These are phyloP conservation scores for Coix lacrymajobi DNA, from an alignment of 176 grass and related monocot species.

Conservation along the genomic window DNA sequence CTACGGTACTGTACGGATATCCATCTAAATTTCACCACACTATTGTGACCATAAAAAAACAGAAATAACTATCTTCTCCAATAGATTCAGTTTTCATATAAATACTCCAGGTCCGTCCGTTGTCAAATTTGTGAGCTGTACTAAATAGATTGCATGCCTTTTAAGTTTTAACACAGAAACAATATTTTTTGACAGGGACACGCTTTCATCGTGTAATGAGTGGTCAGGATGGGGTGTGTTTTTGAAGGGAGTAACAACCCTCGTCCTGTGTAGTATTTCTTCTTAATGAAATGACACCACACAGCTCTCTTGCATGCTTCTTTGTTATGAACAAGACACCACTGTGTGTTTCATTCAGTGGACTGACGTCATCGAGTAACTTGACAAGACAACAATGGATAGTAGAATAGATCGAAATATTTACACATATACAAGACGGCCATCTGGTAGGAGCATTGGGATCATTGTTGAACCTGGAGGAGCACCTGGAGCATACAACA, in stretches of 20 bases:
- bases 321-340: neutral
- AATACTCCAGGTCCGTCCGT: neutral
- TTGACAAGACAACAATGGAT: neutral
- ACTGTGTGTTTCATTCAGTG: neutral
- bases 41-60: neutral
- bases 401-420: neutral
- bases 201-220: neutral
- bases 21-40: neutral
- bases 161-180: neutral
- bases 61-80: neutral
- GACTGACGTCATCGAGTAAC: neutral
- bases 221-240: too few relatives aligned
- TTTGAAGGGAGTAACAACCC: too few relatives aligned
- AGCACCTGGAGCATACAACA: constrained; percentile 40
- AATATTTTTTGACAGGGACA: neutral
- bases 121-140: neutral
- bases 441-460: constrained; percentile 45
- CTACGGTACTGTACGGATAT: neutral
- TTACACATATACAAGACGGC: constrained; percentile 54
- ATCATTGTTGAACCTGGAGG: constrained; percentile 40
- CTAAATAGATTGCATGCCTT: neutral
- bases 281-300: too few relatives aligned
- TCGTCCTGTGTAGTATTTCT: too few relatives aligned
- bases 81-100: neutral
- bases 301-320: neutral